Conservation (phyloP, 345 rosid species). For the Pistacia atlantica region DNA sequence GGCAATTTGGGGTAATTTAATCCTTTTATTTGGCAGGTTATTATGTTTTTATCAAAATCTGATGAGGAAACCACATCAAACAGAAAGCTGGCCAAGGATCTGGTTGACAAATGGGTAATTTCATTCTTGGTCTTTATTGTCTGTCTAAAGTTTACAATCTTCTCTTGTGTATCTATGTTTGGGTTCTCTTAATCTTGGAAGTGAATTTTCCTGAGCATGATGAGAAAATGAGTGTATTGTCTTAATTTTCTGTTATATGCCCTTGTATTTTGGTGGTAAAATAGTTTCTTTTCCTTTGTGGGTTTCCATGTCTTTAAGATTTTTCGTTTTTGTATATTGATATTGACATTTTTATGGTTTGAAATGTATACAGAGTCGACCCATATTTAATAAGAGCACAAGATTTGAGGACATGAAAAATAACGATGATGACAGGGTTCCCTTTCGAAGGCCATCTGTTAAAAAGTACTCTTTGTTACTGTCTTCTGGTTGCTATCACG, state of each 20-base stretch:
- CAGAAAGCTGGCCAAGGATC: conserved; percentile 92
- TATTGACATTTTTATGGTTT: conserved; percentile 13
- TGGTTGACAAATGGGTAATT: conserved; percentile 98
- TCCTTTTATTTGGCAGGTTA: conserved; percentile 56
- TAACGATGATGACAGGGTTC: conserved; percentile 73
- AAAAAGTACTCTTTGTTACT: conserved; percentile 55
- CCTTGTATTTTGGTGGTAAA: neutral
- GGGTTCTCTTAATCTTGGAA: neutral
- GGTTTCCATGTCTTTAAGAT: neutral
- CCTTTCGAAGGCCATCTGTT: conserved; percentile 69
- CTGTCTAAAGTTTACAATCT: no score
- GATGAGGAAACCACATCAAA: conserved; percentile 96
- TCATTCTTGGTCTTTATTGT: neutral
- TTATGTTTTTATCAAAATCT: conserved; percentile 95
- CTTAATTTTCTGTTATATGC: neutral
- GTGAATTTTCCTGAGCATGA: neutral
- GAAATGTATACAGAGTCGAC: conserved; percentile 78
- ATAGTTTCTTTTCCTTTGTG: neutral
- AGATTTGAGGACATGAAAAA: conserved; percentile 95
- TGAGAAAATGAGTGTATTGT: neutral
- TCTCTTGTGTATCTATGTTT: no score
- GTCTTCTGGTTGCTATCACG: neutral
- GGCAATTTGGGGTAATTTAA: conserved; percentile 14
- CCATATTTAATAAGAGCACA: conserved; percentile 96
- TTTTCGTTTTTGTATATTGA: neutral